Evolutionary conservation across 2,329 filamentous ascomycete genomes (phyloP).

Genomic region (Paraconiothyrium sp.): DNA sequence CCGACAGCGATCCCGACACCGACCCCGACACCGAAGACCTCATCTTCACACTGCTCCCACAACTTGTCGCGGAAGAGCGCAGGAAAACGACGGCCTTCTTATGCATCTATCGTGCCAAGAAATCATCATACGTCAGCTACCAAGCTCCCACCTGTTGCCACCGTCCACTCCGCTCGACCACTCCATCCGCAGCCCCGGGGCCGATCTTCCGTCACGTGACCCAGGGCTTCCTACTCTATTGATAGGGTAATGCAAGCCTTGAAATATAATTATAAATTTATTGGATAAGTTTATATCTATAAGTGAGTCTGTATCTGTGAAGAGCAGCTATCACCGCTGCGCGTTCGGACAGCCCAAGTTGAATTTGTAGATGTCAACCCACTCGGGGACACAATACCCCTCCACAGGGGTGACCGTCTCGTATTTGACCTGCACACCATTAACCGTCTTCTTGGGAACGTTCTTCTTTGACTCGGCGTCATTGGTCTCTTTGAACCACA

Average conservation of each 20-base stretch:
- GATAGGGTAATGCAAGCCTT: not conserved
- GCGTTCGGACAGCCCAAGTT: not conserved
- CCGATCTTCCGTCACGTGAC: not conserved
- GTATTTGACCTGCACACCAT: not conserved
- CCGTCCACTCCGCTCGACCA: not conserved
- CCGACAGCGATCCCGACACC: too few relatives aligned
- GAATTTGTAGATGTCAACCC: not conserved
- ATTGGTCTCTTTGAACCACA: not conserved
- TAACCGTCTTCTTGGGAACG: not conserved
- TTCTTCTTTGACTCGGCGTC: constrained; percentile 7
- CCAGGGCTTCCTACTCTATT: too few relatives aligned
- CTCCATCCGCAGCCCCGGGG: too few relatives aligned
- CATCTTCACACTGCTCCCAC: not conserved
- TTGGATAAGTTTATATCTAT: not conserved
- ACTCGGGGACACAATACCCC: not conserved
- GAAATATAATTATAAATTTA: not conserved
- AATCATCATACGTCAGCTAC: not conserved
- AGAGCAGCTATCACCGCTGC: not conserved
- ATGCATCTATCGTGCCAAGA: not conserved
- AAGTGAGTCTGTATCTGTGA: not conserved
- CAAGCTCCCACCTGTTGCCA: not conserved
- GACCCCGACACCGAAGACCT: too few relatives aligned
- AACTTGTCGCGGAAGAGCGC: not conserved
- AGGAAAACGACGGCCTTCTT: not conserved
- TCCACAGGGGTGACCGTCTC: not conserved